Conservation (phyloP, 2,329 filamentous ascomycete species). For the Fusarium annulatum region DNA sequence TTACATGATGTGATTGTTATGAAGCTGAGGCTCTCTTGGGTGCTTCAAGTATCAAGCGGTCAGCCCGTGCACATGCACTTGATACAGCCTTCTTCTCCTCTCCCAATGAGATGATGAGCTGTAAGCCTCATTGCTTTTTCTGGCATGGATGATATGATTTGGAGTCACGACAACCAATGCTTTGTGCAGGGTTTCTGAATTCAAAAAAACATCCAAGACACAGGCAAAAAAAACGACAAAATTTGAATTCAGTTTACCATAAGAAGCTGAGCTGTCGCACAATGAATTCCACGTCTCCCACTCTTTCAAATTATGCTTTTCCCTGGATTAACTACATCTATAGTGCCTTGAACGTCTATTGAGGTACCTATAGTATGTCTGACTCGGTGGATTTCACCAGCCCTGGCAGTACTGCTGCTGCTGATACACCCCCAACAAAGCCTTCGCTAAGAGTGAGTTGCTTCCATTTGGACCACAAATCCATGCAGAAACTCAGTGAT, state of each 20-base stretch:
- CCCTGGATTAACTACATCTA: rapidly evolving
- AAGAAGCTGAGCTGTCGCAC: background rate
- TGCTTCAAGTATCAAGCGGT: background rate
- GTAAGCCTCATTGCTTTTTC: background rate
- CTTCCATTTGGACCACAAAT: rapidly evolving
- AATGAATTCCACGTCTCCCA: no score
- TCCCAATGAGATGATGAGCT: background rate
- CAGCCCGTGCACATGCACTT: background rate
- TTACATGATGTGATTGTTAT: background rate
- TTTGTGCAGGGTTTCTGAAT: background rate
- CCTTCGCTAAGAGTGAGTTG: background rate
- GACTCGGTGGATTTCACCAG: background rate
- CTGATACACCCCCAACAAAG: background rate
- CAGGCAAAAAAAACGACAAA: background rate
- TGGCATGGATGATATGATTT: background rate
- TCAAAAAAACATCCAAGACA: background rate
- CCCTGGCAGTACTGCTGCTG: no score
- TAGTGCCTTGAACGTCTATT: rapidly evolving
- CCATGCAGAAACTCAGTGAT: rapidly evolving
- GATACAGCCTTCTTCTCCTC: background rate
- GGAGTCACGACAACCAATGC: background rate
- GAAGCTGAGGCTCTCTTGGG: background rate
- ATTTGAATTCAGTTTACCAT: background rate
- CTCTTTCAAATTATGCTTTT: rapidly evolving
- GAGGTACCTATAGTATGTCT: background rate